Evolutionary conservation across 208 protist species (phyloP), one percentile per base, ranked within the genome.

Genomic region (Acanthamoeba rhysodes): DNA sequence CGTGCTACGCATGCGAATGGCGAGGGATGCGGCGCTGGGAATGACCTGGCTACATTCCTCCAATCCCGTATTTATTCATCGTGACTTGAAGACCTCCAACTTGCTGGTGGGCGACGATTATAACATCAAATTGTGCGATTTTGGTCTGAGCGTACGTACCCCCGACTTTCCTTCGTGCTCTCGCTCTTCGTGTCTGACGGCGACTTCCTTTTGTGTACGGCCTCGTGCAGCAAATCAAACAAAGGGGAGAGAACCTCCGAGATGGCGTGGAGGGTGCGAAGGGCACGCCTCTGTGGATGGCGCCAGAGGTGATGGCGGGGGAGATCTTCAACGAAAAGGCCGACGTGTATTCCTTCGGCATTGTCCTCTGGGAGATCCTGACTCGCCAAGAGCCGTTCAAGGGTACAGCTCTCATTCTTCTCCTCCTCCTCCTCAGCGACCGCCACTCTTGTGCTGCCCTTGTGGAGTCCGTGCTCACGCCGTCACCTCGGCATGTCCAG

Each of bases 341-440:
- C 57, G 97, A 98, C 85, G 96, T 98, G 24, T 98, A 97, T 84
- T 97, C 96, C 94, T 98, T 98, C 91, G 96, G 96, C 32, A 95
- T 98, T 20, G 93, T 97, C 18, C 84, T 98, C 34, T 97, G 95
- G 95, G 95, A 97, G 59, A 96, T 98, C 22, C 68, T 95, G 12
- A 97, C 97, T 5, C 95, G 96, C 76, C 37, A 96, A 80, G 96
- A 97, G 64, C 94, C 96, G 29, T 97, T 97, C 74, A 85, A 90
- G 82, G 95, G 95, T 80, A 96, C 90, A 70, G 82, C 85, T 74
- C 95, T 95, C 24, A 74, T 95, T 34, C 72, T 74, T 22, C 7
- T 50, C 45, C 1, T 16, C 22, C 2, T 41, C 12, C 4, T 24
- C 80, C 24, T 95, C 76, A 87, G 41, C 5, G 59, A 55, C 41